These are phyloP conservation scores for Solanum hybrid DNA, from an alignment of 305 asterid species.

Conservation along the genomic window DNA sequence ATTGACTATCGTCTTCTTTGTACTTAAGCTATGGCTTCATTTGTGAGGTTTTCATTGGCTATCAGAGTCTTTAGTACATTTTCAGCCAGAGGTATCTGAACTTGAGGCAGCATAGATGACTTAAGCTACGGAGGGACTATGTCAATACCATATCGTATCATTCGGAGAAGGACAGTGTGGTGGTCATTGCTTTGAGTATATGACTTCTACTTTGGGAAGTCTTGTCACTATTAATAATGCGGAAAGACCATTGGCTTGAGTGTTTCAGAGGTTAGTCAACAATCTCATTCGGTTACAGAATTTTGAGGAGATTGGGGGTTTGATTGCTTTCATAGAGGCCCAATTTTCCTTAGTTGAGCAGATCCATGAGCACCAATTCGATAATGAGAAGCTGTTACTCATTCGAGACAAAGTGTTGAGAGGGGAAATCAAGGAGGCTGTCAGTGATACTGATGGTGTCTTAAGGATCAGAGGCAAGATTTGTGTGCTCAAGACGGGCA, in stretches of 20 bases:
- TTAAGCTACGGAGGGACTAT: not conserved
- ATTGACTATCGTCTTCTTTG: not conserved
- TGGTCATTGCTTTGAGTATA: not conserved
- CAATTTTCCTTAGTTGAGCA: not conserved
- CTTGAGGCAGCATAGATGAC: not conserved
- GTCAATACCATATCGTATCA: not conserved
- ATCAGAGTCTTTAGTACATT: not conserved
- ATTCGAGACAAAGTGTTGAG: not conserved
- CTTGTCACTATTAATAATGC: not conserved
- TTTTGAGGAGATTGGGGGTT: not conserved
- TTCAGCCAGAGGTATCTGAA: not conserved
- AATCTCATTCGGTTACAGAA: not conserved
- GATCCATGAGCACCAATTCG: not conserved
- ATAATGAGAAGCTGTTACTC: not conserved
- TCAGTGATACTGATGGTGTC: not conserved
- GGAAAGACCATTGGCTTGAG: not conserved
- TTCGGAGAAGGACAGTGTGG: not conserved
- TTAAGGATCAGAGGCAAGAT: not conserved
- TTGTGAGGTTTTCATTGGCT: not conserved
- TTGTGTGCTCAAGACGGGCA: not conserved
- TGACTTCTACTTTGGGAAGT: not conserved
- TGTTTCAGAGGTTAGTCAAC: not conserved
- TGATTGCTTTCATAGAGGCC: not conserved
- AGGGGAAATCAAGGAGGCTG: not conserved
- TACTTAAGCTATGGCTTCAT: not conserved